Evolutionary conservation across 495 filamentous ascomycete species (phyloP).

Genomic region (Talaromyces adpressus): DNA sequence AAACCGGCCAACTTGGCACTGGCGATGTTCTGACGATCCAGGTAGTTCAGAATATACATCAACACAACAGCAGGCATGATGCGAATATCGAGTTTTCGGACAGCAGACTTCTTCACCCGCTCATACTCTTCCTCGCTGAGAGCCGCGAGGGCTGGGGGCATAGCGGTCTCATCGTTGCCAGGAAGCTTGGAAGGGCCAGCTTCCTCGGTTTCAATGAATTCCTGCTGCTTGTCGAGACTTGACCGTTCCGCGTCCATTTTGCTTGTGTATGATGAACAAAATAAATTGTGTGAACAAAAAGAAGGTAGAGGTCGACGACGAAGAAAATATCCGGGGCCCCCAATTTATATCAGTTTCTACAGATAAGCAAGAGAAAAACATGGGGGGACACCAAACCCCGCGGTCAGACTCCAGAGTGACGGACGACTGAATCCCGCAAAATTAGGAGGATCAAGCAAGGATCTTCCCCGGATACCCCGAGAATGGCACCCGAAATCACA

Average conservation of each 20-base stretch:
- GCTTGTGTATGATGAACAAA: background rate
- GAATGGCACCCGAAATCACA: background rate
- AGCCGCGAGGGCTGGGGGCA: constrained; percentile 15
- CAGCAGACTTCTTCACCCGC: constrained; percentile 12
- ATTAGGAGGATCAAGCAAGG: background rate
- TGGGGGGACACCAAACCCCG: background rate
- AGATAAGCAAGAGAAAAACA: background rate
- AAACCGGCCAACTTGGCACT: constrained; percentile 88
- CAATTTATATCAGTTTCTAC: background rate
- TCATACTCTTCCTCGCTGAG: constrained; percentile 13
- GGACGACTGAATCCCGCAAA: background rate
- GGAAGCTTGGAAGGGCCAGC: background rate
- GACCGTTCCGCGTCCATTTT: background rate
- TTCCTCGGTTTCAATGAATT: background rate
- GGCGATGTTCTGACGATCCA: constrained; percentile 84
- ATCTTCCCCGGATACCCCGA: background rate
- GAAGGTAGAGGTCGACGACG: background rate
- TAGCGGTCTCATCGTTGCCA: background rate
- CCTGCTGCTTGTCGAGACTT: constrained; percentile 1
- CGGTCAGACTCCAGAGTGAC: background rate
- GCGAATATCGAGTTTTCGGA: constrained; percentile 66
- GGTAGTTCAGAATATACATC: constrained; percentile 89
- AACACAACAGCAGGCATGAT: constrained; percentile 90
- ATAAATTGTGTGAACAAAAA: background rate
- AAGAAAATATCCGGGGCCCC: background rate